Evolutionary conservation across 441 rosid genomes (phyloP).

Genomic region (Adansonia gregorii): DNA sequence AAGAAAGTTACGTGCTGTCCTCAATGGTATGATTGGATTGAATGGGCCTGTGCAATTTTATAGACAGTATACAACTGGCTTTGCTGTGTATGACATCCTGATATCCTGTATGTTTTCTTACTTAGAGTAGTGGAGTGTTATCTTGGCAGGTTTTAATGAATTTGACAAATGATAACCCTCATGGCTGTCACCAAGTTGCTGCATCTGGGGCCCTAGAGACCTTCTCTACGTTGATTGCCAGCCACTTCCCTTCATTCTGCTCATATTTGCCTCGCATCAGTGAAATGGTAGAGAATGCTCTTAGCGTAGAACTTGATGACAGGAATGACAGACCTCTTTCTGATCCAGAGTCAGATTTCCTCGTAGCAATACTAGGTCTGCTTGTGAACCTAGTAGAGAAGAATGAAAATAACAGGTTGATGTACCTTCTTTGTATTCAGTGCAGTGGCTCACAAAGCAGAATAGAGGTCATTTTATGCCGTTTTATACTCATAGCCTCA

Average conservation of each 20-base stretch:
- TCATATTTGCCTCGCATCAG: slow-evolving; percentile 42
- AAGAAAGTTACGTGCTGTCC: background rate
- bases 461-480: slow-evolving; percentile 18
- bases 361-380: slow-evolving; percentile 89
- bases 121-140: background rate
- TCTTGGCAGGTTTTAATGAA: slow-evolving; percentile 88
- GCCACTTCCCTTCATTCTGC: slow-evolving; percentile 76
- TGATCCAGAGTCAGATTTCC: slow-evolving; percentile 90
- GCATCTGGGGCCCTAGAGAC: slow-evolving; percentile 85
- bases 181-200: slow-evolving; percentile 86
- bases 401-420: slow-evolving; percentile 82
- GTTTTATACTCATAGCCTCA: background rate
- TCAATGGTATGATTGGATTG: slow-evolving; percentile 1
- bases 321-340: slow-evolving; percentile 58
- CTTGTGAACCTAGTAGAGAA: slow-evolving; percentile 96
- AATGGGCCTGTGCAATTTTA: background rate
- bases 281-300: slow-evolving; percentile 40
- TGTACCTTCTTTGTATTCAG: slow-evolving; percentile 22
- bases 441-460: slow-evolving; percentile 11
- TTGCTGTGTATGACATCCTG: slow-evolving; percentile 11
- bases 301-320: slow-evolving; percentile 32
- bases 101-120: slow-evolving; percentile 11
- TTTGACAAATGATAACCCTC: slow-evolving; percentile 83
- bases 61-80: background rate
- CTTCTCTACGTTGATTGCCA: slow-evolving; percentile 70